Conservation (phyloP, 164 flowering plant species). For the Vitis rotundifolia region DNA sequence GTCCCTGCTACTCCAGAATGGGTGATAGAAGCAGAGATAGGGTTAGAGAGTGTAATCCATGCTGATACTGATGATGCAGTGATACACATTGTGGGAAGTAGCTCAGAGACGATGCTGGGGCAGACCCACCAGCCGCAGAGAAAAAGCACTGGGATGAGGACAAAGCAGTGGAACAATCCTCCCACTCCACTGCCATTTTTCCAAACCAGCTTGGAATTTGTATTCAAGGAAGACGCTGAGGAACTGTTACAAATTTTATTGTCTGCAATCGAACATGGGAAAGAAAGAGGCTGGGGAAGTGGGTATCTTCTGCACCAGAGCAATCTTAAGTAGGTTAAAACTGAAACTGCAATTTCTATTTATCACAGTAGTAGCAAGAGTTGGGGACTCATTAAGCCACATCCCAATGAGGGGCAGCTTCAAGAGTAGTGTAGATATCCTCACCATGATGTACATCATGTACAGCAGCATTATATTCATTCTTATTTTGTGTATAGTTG, state of each 20-base stretch:
- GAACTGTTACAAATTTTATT: conserved; percentile 49
- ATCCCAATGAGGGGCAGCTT: too few species aligned
- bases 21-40: conserved; percentile 62
- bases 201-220: conserved; percentile 64
- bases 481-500: too few species aligned
- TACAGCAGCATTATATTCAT: too few species aligned
- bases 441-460: too few species aligned
- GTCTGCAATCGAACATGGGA: conserved; percentile 56
- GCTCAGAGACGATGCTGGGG: conserved; percentile 45
- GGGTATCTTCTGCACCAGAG: conserved; percentile 57
- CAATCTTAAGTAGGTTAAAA: conserved; percentile 34
- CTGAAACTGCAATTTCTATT: not conserved
- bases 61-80: conserved; percentile 50
- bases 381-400: too few species aligned
- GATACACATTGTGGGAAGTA: conserved; percentile 79
- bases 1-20: conserved; percentile 70
- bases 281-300: conserved; percentile 52
- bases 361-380: not conserved
- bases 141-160: conserved; percentile 28
- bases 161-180: conserved; percentile 43
- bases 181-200: conserved; percentile 59
- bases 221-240: conserved; percentile 55
- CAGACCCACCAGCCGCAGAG: conserved; percentile 42
- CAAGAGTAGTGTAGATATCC: too few species aligned
- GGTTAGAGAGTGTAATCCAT: conserved; percentile 71